Evolutionary conservation across 23 red algal species (phyloP).

Genomic region (Gracilaria vermiculophylla): DNA sequence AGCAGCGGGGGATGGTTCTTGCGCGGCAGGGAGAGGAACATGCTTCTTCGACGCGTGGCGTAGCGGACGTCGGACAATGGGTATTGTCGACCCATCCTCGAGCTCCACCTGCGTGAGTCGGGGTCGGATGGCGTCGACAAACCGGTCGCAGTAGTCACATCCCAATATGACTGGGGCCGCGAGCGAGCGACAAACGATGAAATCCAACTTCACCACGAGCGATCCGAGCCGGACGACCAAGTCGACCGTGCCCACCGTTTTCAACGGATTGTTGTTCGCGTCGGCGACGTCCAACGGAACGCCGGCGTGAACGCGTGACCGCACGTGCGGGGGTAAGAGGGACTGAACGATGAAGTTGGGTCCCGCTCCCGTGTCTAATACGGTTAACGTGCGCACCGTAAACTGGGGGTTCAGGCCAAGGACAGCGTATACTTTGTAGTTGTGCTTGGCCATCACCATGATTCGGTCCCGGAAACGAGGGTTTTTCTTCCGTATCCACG

Average conservation of each 20-base stretch:
- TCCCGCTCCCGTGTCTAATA: slow-evolving; percentile 15
- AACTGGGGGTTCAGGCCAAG: neutral
- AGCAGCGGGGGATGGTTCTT: neutral
- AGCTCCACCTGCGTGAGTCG: slow-evolving; percentile 18
- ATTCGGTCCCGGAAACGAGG: neutral
- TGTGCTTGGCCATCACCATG: slow-evolving; percentile 12
- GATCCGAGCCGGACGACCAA: neutral
- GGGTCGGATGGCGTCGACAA: slow-evolving; percentile 12
- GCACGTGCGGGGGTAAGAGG: neutral
- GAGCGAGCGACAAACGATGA: slow-evolving; percentile 20
- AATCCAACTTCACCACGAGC: slow-evolving; percentile 16
- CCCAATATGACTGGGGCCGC: slow-evolving; percentile 40
- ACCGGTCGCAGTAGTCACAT: slow-evolving; percentile 44
- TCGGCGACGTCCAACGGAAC: neutral
- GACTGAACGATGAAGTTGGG: slow-evolving; percentile 27
- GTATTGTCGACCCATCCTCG: slow-evolving; percentile 21
- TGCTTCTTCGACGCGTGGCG: neutral
- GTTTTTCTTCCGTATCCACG: neutral
- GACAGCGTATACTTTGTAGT: slow-evolving; percentile 51
- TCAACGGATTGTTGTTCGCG: slow-evolving; percentile 32
- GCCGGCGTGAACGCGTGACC: neutral
- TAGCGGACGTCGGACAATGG: slow-evolving; percentile 2
- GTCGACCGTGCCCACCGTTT: neutral
- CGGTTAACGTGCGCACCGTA: slow-evolving; percentile 1
- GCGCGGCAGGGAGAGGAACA: slow-evolving; percentile 2